These are phyloP conservation scores for Suhomyces taliae DNA, from an alignment of 1,139 yeast species.

Conservation along the genomic window DNA sequence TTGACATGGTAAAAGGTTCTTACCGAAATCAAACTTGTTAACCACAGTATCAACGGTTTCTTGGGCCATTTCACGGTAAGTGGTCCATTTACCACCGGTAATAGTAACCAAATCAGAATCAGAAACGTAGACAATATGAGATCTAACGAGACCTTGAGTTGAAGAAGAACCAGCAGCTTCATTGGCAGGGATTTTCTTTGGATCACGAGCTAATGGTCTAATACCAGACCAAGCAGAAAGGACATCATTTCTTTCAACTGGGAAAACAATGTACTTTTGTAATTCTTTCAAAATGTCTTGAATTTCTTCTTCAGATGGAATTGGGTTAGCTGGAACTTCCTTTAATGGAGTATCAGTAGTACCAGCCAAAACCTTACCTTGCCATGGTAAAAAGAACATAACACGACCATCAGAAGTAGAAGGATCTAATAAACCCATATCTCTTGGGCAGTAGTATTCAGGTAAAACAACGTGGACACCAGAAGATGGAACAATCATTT, in stretches of 20 bases:
- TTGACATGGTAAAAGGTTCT: slow-evolving; percentile 53
- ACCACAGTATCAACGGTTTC: slow-evolving; percentile 83
- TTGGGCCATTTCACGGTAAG: slow-evolving; percentile 97
- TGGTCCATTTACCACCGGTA: slow-evolving; percentile 98
- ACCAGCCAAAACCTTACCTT: slow-evolving; percentile 94
- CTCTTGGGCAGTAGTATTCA: slow-evolving; percentile 86
- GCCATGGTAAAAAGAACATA: slow-evolving; percentile 97
- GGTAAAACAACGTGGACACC: slow-evolving; percentile 95
- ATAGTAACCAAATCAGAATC: slow-evolving; percentile 79
- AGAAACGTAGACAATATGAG: slow-evolving; percentile 76
- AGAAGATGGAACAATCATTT: slow-evolving; percentile 90
- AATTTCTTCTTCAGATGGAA: slow-evolving; percentile 87
- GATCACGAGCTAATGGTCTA: slow-evolving; percentile 91
- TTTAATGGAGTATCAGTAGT: slow-evolving; percentile 86
- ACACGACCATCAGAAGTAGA: slow-evolving; percentile 94
- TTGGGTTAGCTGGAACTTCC: slow-evolving; percentile 78
- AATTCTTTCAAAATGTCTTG: slow-evolving; percentile 84
- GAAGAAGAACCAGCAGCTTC: slow-evolving; percentile 43
- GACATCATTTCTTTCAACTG: slow-evolving; percentile 87
- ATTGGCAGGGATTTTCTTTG: slow-evolving; percentile 55
- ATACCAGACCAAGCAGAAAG: slow-evolving; percentile 97
- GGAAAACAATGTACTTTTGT: slow-evolving; percentile 86
- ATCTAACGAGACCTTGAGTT: slow-evolving; percentile 87
- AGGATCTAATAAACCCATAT: slow-evolving; percentile 88
- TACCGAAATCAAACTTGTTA: slow-evolving; percentile 46